Percentiles rank a stretch among this genome's conserved stretches.
phyloP scores from a whole-genome alignment of 1,284 basidiomycete species.

The Exobasidium cylindrosporum region DNA sequence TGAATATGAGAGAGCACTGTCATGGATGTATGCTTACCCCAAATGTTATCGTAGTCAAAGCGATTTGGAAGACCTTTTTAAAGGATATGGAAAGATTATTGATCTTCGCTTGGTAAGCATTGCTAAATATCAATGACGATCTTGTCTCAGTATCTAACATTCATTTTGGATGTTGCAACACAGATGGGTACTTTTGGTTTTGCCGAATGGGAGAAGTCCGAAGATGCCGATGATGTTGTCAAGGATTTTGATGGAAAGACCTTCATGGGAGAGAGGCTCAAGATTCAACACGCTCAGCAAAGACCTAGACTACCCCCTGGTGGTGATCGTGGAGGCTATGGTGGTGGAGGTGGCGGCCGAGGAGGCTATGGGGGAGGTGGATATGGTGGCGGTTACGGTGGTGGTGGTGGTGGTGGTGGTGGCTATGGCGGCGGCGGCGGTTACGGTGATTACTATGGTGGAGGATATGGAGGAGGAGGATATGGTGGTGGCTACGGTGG shows the following conservation, averaged over 20 bases:
- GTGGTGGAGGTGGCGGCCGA: conserved; percentile 22
- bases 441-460: conserved; percentile 15
- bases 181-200: conserved; percentile 53
- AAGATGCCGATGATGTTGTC: conserved; percentile 52
- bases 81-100: conserved; percentile 45
- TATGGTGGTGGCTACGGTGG: conserved; percentile 17
- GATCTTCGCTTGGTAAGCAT: conserved; percentile 9
- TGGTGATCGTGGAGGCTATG: conserved; percentile 22
- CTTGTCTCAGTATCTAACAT: neutral
- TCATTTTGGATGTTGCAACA: conserved; percentile 1
- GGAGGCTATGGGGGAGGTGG: conserved; percentile 24
- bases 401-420: conserved; percentile 5
- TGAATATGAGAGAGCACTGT: neutral
- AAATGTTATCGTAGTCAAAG: conserved; percentile 5
- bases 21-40: neutral
- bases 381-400: conserved; percentile 11
- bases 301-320: conserved; percentile 13
- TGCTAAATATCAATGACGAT: neutral
- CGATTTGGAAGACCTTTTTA: conserved; percentile 52
- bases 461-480: conserved; percentile 15
- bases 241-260: conserved; percentile 50
- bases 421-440: conserved; percentile 19
- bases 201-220: conserved; percentile 51
- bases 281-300: conserved; percentile 51
- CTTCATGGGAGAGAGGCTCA: conserved; percentile 52